Evolutionary conservation across 2,329 filamentous ascomycete species (phyloP).

Genomic region (Fusarium scirpi): DNA sequence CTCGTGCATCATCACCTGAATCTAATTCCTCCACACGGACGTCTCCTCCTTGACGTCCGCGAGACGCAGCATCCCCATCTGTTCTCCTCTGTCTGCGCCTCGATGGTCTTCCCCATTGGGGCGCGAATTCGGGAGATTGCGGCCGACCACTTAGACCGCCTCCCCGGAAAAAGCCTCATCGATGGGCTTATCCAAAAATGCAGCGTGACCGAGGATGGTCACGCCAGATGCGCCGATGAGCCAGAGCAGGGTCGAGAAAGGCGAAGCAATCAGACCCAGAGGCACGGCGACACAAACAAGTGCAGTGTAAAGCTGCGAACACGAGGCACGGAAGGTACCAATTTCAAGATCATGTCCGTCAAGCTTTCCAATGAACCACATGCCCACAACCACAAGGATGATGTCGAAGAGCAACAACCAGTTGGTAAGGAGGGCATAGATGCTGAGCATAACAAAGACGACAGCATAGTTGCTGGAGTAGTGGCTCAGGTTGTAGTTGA

Average conservation of each 20-base stretch:
- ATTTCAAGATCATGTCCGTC: constrained; percentile 89
- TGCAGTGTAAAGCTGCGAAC: constrained; percentile 93
- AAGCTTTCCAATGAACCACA: constrained; percentile 92
- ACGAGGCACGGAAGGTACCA: constrained; percentile 83
- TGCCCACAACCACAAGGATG: constrained; percentile 83
- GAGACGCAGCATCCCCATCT: constrained; percentile 59
- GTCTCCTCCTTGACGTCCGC: constrained; percentile 52
- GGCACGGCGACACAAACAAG: constrained; percentile 87
- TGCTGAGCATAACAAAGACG: constrained; percentile 92
- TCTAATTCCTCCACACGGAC: constrained; percentile 75
- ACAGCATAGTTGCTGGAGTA: constrained; percentile 99
- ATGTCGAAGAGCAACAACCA: constrained; percentile 90
- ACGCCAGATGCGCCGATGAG: constrained; percentile 95
- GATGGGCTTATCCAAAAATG: constrained; percentile 98
- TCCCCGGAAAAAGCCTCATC: constrained; percentile 99
- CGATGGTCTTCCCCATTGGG: constrained; percentile 99
- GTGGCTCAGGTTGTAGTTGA: constrained; percentile 97
- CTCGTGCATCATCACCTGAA: constrained; percentile 69
- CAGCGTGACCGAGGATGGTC: constrained; percentile 92
- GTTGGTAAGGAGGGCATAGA: constrained; percentile 95
- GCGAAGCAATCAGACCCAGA: constrained; percentile 85
- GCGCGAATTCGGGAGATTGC: constrained; percentile 96
- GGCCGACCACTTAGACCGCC: constrained; percentile 99
- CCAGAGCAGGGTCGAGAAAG: constrained; percentile 89
- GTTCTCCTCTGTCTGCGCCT: constrained; percentile 80